phyloP scores from a whole-genome alignment of 2,329 filamentous ascomycete species.

The Calonectria hawksworthii region DNA sequence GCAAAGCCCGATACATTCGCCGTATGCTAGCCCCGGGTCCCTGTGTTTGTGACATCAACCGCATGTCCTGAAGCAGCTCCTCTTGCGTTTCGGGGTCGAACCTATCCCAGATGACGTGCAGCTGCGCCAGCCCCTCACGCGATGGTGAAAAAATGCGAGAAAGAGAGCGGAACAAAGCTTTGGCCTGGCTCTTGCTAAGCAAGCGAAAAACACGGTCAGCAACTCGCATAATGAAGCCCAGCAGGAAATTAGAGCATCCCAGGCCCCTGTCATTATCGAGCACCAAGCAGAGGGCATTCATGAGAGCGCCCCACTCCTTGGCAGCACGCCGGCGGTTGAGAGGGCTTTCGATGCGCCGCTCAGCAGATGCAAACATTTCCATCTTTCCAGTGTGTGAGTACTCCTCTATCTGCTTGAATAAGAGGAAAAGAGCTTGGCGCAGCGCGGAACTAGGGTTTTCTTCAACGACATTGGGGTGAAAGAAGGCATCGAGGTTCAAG shows the following conservation, averaged over 20 bases:
- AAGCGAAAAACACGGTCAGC: constrained; percentile 39
- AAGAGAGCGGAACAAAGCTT: constrained; percentile 41
- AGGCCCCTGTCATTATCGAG: constrained; percentile 45
- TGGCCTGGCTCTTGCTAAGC: constrained; percentile 26
- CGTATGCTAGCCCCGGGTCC: constrained; percentile 31
- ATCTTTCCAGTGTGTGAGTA: constrained; percentile 25
- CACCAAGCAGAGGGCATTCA: constrained; percentile 45
- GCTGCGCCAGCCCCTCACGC: constrained; percentile 21
- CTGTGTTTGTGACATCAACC: constrained; percentile 26
- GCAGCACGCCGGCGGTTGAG: constrained; percentile 12
- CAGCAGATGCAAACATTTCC: constrained; percentile 35
- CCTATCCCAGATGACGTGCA: constrained; percentile 40
- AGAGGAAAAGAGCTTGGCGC: constrained; percentile 31
- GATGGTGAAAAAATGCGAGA: constrained; percentile 36
- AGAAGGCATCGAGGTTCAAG: constrained; percentile 31
- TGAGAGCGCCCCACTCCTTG: constrained; percentile 30
- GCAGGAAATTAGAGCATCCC: constrained; percentile 45
- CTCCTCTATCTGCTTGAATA: constrained; percentile 37
- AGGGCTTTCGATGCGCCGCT: constrained; percentile 26
- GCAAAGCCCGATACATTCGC: constrained; percentile 41
- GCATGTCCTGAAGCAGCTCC: constrained; percentile 36
- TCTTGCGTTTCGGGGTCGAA: constrained; percentile 38
- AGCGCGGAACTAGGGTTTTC: constrained; percentile 16
- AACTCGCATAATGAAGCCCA: constrained; percentile 41
- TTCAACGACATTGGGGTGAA: constrained; percentile 18